Evolutionary conservation across 768 basidiomycete genomes (phyloP), one percentile per base, ranked within the genome.

Genomic region (Pulveroboletus sp.): DNA sequence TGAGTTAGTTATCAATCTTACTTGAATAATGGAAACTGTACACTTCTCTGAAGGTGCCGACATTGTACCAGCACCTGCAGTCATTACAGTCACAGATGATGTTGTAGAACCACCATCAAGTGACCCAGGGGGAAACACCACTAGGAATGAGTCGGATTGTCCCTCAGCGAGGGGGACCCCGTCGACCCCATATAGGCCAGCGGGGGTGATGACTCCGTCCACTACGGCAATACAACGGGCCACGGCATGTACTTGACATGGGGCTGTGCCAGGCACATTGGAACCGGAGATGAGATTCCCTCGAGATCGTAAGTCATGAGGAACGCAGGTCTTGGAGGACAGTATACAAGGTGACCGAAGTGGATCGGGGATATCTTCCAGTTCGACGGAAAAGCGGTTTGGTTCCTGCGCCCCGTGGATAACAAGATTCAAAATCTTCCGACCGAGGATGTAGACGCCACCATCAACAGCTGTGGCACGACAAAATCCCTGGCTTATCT

Each of bases 401-500:
- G 43, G 9, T 26, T 38, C 47, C 13, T 45, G 58, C 17, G 40
- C 50, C 38, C 14, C 51, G 18, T 69, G 54, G 15, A 65, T 55
- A 13, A 54, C 28, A 4, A 86, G 62, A 2, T 67, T 62, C 21
- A 39, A 49, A 18, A 67, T 49, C 31, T 49, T 56, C 39, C 79
- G 75, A 24, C 83, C 84, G 4, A 91, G 76, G 51, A 91, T 82
- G 61, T 90, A 91, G 10, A 83, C 81, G 0, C 73, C 80, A 15
- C 88, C 86, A 42, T 73, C 74, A 30, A 98, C 94, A 3, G 95
- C 95, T 13, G 91, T 76, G 18, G 87, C 81, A 14, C 93, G 89
- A 62, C 82, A 85, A 60, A 89, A 98, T 2, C 93, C 94, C 68
- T 97, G 95, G 0, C 88, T 79, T 10, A 97, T 82, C 61, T 97